Evolutionary conservation across 257 asterid species (phyloP), one percentile per base, ranked within the genome.

Genomic region (Gentiana macrophylla): DNA sequence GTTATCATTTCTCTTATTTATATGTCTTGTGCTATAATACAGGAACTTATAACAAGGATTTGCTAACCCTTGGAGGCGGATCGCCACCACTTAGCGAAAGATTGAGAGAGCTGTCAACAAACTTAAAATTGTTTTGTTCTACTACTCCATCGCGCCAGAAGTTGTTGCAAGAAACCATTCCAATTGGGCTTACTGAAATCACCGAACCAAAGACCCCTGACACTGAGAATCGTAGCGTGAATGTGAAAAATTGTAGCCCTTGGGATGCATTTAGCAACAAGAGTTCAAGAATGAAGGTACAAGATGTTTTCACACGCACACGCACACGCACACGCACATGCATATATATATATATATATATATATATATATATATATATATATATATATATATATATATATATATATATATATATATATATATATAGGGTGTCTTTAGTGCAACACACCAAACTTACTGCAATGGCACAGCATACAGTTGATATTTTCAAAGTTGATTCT

Each of bases 151-250:
- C 61, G 53, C 50, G 66, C 37, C 62, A 71, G 37, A 65, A 63
- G 60, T 53, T 72, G 67, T 71, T 74, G 46, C 83, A 73, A 15
- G 74, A 74, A 35, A 57, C 45, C 62, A 50, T 51, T 49, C 79
- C 68, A 65, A 59, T 57, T 11, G 51, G 41, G 49, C 53, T 24
- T 49, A 56, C 49, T 56, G 89, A 78, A 49, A 52, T 24, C 45
- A 1, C 44, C 45, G 95, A 85, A 53, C 95, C 97, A 62, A 77
- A 80, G 72, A 89, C 97, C 37, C 95, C 97, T 6, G 46, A 37
- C n/a, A 4, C 51, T 65, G 77, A 74, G 54, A 65, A 32, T 56
- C 68, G 51, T 56, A 56, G 35, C 15, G 67, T 63, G 44, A 53
- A 44, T 8, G 68, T 76, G 59, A 74, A 68, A 62, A 68, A 67